Base-by-base conservation (phyloP, 805 yeast species). In the Pichia pseudocactophila region DNA sequence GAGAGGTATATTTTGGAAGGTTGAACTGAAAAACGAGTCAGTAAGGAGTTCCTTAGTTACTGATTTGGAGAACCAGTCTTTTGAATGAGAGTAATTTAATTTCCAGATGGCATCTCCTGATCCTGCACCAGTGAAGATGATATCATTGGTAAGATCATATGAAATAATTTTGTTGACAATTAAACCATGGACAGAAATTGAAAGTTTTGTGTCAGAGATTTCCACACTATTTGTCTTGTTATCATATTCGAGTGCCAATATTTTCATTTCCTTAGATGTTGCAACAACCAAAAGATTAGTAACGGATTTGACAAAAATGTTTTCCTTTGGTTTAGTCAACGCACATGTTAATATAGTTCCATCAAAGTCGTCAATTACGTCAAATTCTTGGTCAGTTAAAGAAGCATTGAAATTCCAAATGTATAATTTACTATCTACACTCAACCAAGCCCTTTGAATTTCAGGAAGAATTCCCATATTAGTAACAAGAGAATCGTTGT, bases 101-200 rank as follows among this genome's bases (percentile, higher is more conserved):
- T 86, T 90, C 96, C 96, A 92, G 34, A 92, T 70, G 51, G 89
- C 78, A 30, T 70, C 64, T 2, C 88, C 90, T 50, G 84, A 87
- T 17, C 80, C 77, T 33, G 72, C 73, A n/a, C 95, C 94, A 8
- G 84, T 71, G 59, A 94, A 86, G 57, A 85, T 86, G 5, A 92
- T 76, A 43, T 90, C 88, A 37, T 86, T 82, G 1, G 92, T 79
- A 35, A 65, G 62, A 17, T 76, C 76, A 53, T 76, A 74, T 2
- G 74, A 67, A 1, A 72, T 67, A 41, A 90, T 74, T 34, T 75
- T 71, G 53, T 76, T 75, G 13, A 82, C 86, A 35, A 78, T 75
- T 27, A 88, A 63, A 0, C 97, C 96, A 54, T 80, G 86, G 0
- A 81, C 71, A 4, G 94, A 75, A 8, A 88, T 87, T 0, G 80